Conservation (phyloP, 345 rosid genomes). For the Garcia nutans region DNA sequence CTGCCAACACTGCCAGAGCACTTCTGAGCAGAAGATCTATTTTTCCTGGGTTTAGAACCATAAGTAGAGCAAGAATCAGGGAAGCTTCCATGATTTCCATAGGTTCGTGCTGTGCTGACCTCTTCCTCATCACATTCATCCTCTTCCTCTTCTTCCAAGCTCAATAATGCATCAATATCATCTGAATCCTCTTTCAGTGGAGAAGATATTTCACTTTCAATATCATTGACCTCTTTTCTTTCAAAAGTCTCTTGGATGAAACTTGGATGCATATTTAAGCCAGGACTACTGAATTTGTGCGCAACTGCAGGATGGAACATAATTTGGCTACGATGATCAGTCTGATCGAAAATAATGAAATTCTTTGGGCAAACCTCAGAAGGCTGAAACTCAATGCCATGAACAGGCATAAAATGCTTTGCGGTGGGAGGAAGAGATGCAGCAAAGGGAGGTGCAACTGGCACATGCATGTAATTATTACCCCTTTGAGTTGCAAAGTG, state of each 20-base stretch:
- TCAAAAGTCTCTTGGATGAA: slow-evolving; percentile 41
- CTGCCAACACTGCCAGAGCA: slow-evolving; percentile 38
- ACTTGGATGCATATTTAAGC: slow-evolving; percentile 39
- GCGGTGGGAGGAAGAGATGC: slow-evolving; percentile 53
- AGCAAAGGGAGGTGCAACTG: slow-evolving; percentile 48
- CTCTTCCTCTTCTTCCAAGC: slow-evolving; percentile 57
- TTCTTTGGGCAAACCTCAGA: slow-evolving; percentile 40
- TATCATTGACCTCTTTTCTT: slow-evolving; percentile 31
- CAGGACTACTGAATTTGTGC: slow-evolving; percentile 49
- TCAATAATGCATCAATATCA: slow-evolving; percentile 80
- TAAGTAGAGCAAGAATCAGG: slow-evolving; percentile 57
- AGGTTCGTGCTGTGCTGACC: slow-evolving; percentile 65
- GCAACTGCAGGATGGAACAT: slow-evolving; percentile 75
- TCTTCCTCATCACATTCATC: slow-evolving; percentile 37
- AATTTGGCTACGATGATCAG: slow-evolving; percentile 58
- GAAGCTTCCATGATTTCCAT: slow-evolving; percentile 47
- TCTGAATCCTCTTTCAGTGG: slow-evolving; percentile 71
- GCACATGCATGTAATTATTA: slow-evolving; percentile 39
- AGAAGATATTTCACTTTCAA: slow-evolving; percentile 45
- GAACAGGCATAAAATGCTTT: slow-evolving; percentile 41
- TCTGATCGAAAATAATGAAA: slow-evolving; percentile 63
- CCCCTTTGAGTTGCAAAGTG: slow-evolving; percentile 48
- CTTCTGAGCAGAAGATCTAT: slow-evolving; percentile 35
- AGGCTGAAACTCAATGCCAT: slow-evolving; percentile 69
- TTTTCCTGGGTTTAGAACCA: slow-evolving; percentile 40